Evolutionary conservation across 106 monocot species (phyloP).

Genomic region (Apostasia ramifera): DNA sequence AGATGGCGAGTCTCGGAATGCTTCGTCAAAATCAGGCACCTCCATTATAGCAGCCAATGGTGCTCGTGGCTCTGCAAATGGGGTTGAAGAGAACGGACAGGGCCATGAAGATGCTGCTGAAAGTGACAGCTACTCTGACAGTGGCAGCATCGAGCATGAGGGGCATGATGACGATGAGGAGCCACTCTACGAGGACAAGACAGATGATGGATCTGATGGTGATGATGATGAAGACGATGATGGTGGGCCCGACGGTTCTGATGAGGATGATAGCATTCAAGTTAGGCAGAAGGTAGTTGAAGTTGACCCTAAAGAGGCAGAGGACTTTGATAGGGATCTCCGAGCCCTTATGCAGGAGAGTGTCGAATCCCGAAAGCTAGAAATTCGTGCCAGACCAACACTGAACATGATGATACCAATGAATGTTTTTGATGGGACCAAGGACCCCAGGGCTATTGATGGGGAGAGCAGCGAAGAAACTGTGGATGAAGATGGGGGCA

Average conservation of each 20-base stretch:
- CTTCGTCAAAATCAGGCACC: neutral
- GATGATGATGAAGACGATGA: constrained; percentile 74
- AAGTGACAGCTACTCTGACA: constrained; percentile 88
- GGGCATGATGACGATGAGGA: constrained; percentile 71
- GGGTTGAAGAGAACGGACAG: constrained; percentile 47
- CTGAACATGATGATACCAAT: constrained; percentile 96
- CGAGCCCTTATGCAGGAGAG: constrained; percentile 92
- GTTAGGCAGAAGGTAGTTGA: constrained; percentile 61
- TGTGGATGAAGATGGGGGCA: constrained; percentile 64
- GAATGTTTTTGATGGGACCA: constrained; percentile 85
- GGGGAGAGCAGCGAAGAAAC: constrained; percentile 92
- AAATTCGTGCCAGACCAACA: constrained; percentile 56
- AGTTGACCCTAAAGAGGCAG: constrained; percentile 80
- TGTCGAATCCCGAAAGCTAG: constrained; percentile 75
- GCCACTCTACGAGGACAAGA: constrained; percentile 52
- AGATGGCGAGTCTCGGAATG: constrained; percentile 56
- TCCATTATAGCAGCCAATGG: constrained; percentile 28
- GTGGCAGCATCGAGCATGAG: constrained; percentile 65
- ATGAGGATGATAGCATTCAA: constrained; percentile 77
- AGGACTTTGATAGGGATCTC: constrained; percentile 87
- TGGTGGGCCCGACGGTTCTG: constrained; percentile 44
- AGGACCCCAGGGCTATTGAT: constrained; percentile 39
- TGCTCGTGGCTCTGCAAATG: constrained; percentile 23
- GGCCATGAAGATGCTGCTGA: constrained; percentile 46
- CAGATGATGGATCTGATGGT: constrained; percentile 63